Evolutionary conservation across 306 rosid species (phyloP), one percentile per base, ranked within the genome.

Genomic region (Castanea mollissima): DNA sequence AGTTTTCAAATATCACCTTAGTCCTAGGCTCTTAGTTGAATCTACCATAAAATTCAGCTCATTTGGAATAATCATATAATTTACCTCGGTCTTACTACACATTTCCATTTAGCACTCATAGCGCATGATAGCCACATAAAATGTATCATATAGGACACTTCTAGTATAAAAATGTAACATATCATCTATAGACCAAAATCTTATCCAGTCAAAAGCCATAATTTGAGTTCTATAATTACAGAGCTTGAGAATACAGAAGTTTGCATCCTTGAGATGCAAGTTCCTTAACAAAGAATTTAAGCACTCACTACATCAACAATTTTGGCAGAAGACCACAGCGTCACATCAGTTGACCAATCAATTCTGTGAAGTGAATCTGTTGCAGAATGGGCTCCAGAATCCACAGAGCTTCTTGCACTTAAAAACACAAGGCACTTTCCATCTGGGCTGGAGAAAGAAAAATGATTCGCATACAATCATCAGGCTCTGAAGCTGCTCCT

Each of bases 311-410:
- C 84, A 63, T 92, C 92, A 77, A 79, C 84, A 85, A 89, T 78
- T 80, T 85, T 81, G 75, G 83, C 56, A 77, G 83, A 79, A 44
- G 87, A 85, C 76, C 51, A 70, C 20, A 76, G 74, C 55, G 80
- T 79, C 60, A 83, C 88, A 83, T 90, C 86, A 4, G 76, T 64
- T 73, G 92, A 89, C 98, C 96, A 94, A 83, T 90, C 89, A 80
- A 92, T 85, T 82, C 95, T 89, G 86, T 94, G 97, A 85, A 94
- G 92, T 56, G 98, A 94, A 78, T 94, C 78, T 77, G 97, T 94
- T 18, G 94, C 92, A 74, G 74, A 78, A 79, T 92, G 98, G 76
- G 91, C 91, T 59, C 98, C 97, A 78, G 97, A 89, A 78, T 92
- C 93, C 83, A 94, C 98, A 32, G 92, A 82, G 80, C 84, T 78